Conservation (phyloP, 305 asterid genomes). For the Solanum hybrid region DNA sequence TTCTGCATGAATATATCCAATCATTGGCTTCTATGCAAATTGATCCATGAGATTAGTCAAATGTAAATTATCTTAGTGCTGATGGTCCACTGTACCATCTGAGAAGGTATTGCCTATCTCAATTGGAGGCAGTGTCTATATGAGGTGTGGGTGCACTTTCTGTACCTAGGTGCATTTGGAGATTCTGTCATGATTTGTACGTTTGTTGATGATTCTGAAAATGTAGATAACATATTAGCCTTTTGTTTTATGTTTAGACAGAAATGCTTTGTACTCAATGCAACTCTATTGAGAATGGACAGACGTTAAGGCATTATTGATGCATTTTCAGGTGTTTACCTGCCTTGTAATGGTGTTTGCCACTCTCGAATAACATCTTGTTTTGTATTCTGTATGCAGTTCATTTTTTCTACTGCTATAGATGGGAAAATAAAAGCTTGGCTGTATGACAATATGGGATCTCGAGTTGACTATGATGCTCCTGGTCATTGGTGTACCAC, state of each 20-base stretch:
- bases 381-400: slow-evolving; percentile 31
- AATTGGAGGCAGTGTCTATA: neutral
- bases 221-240: neutral
- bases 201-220: neutral
- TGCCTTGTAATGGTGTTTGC: neutral
- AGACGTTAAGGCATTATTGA: neutral
- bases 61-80: neutral
- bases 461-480: slow-evolving; percentile 87
- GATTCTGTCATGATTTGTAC: neutral
- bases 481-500: slow-evolving; percentile 83
- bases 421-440: slow-evolving; percentile 89
- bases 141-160: neutral
- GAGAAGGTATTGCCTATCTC: neutral
- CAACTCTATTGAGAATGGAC: neutral
- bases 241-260: neutral
- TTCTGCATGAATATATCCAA: neutral
- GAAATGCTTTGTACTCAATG: neutral
- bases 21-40: neutral
- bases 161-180: neutral
- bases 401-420: slow-evolving; percentile 72
- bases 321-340: neutral
- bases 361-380: neutral
- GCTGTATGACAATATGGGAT: slow-evolving; percentile 77
- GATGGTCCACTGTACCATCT: neutral
- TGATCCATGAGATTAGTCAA: neutral